Percentiles rank a stretch among this genome's conserved stretches.
phyloP scores from a whole-genome alignment of 1,139 yeast genomes.

The Arxiozyma telluris region DNA sequence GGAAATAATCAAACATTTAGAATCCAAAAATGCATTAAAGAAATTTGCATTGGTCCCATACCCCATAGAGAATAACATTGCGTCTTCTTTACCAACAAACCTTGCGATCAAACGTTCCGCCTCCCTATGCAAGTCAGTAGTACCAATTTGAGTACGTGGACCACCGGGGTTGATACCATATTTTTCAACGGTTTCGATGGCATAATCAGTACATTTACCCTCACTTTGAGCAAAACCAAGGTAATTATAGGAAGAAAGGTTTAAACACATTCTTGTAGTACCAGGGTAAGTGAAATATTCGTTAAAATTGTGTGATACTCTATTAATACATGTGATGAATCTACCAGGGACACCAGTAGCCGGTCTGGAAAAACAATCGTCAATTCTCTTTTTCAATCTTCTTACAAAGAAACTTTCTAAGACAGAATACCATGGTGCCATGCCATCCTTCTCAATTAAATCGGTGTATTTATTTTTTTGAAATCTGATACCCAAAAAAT shows the following conservation, averaged over 20 bases:
- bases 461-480: conserved; percentile 56
- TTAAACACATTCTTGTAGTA: conserved; percentile 64
- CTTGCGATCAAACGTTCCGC: conserved; percentile 75
- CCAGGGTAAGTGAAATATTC: conserved; percentile 62
- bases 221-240: conserved; percentile 94
- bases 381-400: conserved; percentile 80
- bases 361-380: conserved; percentile 92
- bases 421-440: conserved; percentile 93
- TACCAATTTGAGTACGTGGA: conserved; percentile 66
- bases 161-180: conserved; percentile 78
- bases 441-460: conserved; percentile 72
- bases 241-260: conserved; percentile 85
- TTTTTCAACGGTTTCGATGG: conserved; percentile 51
- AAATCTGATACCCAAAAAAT: conserved; percentile 72
- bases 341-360: conserved; percentile 97
- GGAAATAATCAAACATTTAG: conserved; percentile 81
- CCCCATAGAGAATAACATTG: conserved; percentile 85
- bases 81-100: conserved; percentile 86
- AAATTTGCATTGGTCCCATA: conserved; percentile 93
- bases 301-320: conserved; percentile 56
- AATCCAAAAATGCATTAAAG: conserved; percentile 74
- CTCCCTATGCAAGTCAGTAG: conserved; percentile 61
- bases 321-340: conserved; percentile 68
- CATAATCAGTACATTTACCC: conserved; percentile 81
- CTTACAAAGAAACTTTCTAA: conserved; percentile 92